Evolutionary conservation across 192 early-diverging fungal genomes (phyloP), one percentile per base, ranked within the genome.

Genomic region (Coemansia umbellata): DNA sequence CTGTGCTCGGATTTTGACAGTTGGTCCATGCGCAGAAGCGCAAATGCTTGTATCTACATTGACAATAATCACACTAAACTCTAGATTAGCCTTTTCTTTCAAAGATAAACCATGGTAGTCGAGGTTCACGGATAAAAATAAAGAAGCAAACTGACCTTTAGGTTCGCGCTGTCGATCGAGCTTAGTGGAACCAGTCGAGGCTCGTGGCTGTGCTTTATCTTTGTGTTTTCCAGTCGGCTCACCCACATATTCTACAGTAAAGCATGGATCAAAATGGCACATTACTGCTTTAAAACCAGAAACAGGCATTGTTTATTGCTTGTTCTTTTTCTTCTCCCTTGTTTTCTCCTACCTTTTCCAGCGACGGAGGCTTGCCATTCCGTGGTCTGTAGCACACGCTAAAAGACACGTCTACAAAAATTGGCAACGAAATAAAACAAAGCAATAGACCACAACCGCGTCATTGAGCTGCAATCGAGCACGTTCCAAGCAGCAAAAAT

Each of bases 181-280:
- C 59, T 47, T 24, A 74, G 59, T 22, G 64, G 60, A 33, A 74
- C 55, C 31, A 67, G 63, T 11, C 60, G 42, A 4, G 28, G 42
- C 43, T 49, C 45, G 21, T 24, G 18, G 36, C 18, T 11, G 11
- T 49, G 9, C 26, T 43, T 47, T 15, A 30, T 45, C 14, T 17
- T 35, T 24, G 31, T 43, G 13, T 24, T 31, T 10, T 32, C 45
- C 30, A 74, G 42, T 27, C 58, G 63, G 31, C 58, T 50, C 19
- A 74, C 40, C 70, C 70, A 74, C 58, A 33, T 31, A 37, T 55
- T 63, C 71, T 74, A 66, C 48, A 51, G n/a, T n/a, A n/a, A n/a
- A n/a, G n/a, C n/a, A n/a, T n/a, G n/a, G n/a, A n/a, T n/a, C n/a
- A n/a, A n/a, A n/a, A n/a, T n/a, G n/a, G n/a, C n/a, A n/a, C n/a